Conservation (phyloP, 2,329 filamentous ascomycete genomes). For the Epichloe typhina region DNA sequence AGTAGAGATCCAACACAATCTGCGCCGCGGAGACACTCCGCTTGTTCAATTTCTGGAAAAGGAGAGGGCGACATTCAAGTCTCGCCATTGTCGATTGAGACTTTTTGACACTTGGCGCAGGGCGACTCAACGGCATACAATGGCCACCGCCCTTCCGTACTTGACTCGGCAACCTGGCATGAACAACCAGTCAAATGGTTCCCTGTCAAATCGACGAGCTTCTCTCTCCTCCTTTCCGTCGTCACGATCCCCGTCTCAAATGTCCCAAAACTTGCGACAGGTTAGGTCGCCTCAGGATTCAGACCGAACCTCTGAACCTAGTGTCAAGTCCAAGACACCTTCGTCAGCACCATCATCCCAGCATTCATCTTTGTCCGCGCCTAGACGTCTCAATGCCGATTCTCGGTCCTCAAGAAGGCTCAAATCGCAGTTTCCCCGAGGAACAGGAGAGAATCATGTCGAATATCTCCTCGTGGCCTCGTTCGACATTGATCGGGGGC, state of each 20-base stretch:
- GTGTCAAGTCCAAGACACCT: conserved; percentile 45
- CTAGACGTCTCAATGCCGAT: conserved; percentile 36
- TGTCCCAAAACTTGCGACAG: conserved; percentile 40
- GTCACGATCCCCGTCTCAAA: conserved; percentile 43
- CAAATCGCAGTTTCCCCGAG: conserved; percentile 64
- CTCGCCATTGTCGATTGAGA: not conserved
- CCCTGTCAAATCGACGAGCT: conserved; percentile 25
- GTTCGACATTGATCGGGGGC: conserved; percentile 91
- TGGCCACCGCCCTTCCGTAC: conserved; percentile 31
- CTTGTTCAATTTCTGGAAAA: not conserved
- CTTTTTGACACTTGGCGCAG: not conserved
- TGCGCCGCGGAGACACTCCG: not conserved
- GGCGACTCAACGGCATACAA: conserved; percentile 8
- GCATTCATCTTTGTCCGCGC: conserved; percentile 44
- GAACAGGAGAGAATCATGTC: conserved; percentile 78
- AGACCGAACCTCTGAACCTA: conserved; percentile 45
- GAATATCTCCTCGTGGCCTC: conserved; percentile 97
- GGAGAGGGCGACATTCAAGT: not conserved
- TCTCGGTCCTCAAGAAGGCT: conserved; percentile 41
- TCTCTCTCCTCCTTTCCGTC: conserved; percentile 54
- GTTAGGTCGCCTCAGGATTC: conserved; percentile 43
- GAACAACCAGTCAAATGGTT: conserved; percentile 21
- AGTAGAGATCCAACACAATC: not conserved
- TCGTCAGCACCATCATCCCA: conserved; percentile 48
- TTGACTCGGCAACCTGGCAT: conserved; percentile 26